These are phyloP conservation scores for Actinomortierella ambigua DNA, from an alignment of 371 early-diverging fungal species.

Conservation along the genomic window DNA sequence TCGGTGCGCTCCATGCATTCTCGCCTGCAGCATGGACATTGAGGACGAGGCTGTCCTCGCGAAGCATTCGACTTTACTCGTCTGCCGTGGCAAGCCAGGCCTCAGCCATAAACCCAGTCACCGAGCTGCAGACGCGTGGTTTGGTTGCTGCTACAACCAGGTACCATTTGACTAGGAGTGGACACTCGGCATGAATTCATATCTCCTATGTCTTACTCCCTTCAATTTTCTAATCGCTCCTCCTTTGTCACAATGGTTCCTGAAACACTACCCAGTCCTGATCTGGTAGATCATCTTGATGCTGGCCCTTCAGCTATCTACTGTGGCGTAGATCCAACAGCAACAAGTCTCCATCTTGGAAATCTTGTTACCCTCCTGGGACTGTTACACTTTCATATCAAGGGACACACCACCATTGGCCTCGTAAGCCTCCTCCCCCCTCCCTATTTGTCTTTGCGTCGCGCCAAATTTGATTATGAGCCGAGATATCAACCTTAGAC, in stretches of 20 bases:
- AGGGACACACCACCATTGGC: slow-evolving; percentile 85
- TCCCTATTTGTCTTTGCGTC: too few species aligned
- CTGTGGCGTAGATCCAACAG: slow-evolving; percentile 96
- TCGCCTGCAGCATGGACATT: too few species aligned
- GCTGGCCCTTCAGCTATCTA: slow-evolving; percentile 68
- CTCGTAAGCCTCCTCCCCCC: slow-evolving; percentile 56
- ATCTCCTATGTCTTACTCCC: not conserved
- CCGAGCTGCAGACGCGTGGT: slow-evolving; percentile 39
- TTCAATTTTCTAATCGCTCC: not conserved
- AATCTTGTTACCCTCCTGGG: slow-evolving; percentile 88
- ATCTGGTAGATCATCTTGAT: slow-evolving; percentile 52
- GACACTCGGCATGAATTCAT: not conserved
- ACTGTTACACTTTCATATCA: slow-evolving; percentile 81
- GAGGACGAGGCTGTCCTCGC: too few species aligned
- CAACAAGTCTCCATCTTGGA: slow-evolving; percentile 88
- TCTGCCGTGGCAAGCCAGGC: not conserved
- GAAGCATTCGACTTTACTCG: not conserved
- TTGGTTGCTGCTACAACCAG: slow-evolving; percentile 41
- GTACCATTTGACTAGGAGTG: slow-evolving; percentile 7
- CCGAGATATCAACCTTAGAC: too few species aligned
- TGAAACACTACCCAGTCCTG: slow-evolving; percentile 48
- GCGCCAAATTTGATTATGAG: not conserved
- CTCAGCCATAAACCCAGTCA: slow-evolving; percentile 20
- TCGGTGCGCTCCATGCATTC: too few species aligned
- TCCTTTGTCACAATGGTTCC: too few species aligned